phyloP scores from a whole-genome alignment of 2,329 filamentous ascomycete species.

The Zelopaecilomyces penicillatus region DNA sequence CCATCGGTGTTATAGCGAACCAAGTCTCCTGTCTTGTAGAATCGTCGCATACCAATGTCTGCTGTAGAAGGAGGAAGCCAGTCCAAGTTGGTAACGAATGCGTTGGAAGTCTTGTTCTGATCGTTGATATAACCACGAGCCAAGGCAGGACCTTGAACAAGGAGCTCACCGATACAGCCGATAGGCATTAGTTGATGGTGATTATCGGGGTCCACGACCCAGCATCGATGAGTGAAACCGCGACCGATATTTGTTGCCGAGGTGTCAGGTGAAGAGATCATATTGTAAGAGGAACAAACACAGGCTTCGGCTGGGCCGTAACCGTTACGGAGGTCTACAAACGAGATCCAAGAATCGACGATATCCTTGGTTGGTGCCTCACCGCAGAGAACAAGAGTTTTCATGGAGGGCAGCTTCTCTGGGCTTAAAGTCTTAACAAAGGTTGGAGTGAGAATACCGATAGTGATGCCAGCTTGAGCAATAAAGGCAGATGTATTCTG shows the following conservation, averaged over 20 bases:
- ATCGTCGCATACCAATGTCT: conserved; percentile 3
- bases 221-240: conserved; percentile 7
- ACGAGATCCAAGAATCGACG: conserved; percentile 9
- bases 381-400: conserved; percentile 6
- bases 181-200: conserved; percentile 12
- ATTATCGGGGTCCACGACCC: conserved; percentile 13
- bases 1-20: conserved; percentile 31
- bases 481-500: conserved; percentile 1
- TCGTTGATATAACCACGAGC: conserved; percentile 16
- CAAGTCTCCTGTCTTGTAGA: conserved; percentile 40
- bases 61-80: not conserved
- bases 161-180: conserved; percentile 16
- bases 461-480: conserved; percentile 4
- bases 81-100: conserved; percentile 8
- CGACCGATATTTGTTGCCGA: not conserved
- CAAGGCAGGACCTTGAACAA: conserved; percentile 13
- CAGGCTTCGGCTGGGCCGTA: conserved; percentile 15
- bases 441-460: conserved; percentile 7
- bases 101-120: conserved; percentile 8
- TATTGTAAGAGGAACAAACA: not conserved
- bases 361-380: conserved; percentile 23
- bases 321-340: conserved; percentile 3
- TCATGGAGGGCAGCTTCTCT: conserved; percentile 2
- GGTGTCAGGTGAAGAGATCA: not conserved
- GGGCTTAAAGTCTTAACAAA: conserved; percentile 5